These are phyloP conservation scores for Ensete glaucum DNA, from an alignment of 176 grass and related monocot species.

Conservation along the genomic window DNA sequence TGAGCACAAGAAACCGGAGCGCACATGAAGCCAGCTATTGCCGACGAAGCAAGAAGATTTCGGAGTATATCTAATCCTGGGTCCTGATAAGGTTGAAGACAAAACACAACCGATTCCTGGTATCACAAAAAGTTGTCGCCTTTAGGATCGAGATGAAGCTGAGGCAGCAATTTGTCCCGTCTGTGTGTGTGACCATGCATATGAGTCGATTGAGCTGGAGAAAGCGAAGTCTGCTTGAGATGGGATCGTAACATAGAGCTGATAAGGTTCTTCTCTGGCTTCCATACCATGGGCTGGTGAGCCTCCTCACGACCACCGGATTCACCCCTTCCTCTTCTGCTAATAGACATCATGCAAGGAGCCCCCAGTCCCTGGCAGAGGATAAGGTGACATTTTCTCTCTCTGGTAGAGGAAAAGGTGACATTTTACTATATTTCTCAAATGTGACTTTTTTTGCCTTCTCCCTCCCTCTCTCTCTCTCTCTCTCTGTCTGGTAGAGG, in stretches of 20 bases:
- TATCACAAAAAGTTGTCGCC: background rate
- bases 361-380: background rate
- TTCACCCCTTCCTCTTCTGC: background rate
- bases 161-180: background rate
- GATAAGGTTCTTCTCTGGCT: slow-evolving; percentile 1
- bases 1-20: too few relatives aligned
- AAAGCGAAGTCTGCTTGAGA: too few relatives aligned
- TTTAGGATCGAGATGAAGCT: background rate
- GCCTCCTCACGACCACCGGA: background rate
- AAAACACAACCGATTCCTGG: background rate
- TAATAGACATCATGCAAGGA: background rate
- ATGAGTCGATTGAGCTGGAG: background rate
- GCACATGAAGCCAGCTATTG: background rate
- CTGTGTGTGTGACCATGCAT: background rate
- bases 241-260: background rate
- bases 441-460: too few relatives aligned
- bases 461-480: too few relatives aligned
- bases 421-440: too few relatives aligned
- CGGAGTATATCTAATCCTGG: background rate
- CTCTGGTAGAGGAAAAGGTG: too few relatives aligned
- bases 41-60: background rate
- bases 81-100: background rate
- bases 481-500: too few relatives aligned
- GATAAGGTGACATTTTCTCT: background rate
- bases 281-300: background rate